phyloP scores from a whole-genome alignment of 129 eudicot genomes.

The Chrysanthemum lavandulifolium region DNA sequence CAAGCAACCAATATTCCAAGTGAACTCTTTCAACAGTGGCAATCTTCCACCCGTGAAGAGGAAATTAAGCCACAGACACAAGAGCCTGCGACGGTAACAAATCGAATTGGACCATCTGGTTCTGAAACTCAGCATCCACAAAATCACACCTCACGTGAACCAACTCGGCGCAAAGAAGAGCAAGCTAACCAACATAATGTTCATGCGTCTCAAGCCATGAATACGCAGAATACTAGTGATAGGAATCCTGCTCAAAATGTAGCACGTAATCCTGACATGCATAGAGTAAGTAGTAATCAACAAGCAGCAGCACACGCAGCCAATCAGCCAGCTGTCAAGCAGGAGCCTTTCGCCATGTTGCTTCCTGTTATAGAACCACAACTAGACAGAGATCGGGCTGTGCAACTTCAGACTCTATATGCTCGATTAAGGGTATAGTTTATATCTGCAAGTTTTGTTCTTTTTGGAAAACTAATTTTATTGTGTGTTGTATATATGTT shows the following conservation, averaged over 20 bases:
- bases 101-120: slow-evolving; percentile 37
- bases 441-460: not conserved
- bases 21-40: slow-evolving; percentile 62
- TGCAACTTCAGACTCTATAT: slow-evolving; percentile 76
- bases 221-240: slow-evolving; percentile 37
- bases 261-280: slow-evolving; percentile 38
- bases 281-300: slow-evolving; percentile 42
- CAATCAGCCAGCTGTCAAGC: slow-evolving; percentile 41
- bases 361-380: slow-evolving; percentile 79
- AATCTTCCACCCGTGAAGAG: slow-evolving; percentile 50
- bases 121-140: slow-evolving; percentile 49
- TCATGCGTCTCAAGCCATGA: slow-evolving; percentile 41
- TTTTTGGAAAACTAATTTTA: not conserved
- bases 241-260: slow-evolving; percentile 32
- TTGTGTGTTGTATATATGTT: slow-evolving; percentile 1
- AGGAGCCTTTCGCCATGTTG: slow-evolving; percentile 73
- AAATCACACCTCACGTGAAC: slow-evolving; percentile 42
- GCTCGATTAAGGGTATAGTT: slow-evolving; percentile 50
- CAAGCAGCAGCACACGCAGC: slow-evolving; percentile 45
- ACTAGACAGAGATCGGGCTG: slow-evolving; percentile 78
- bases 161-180: slow-evolving; percentile 16
- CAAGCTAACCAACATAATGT: slow-evolving; percentile 40
- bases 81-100: slow-evolving; percentile 41
- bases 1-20: slow-evolving; percentile 59
- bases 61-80: slow-evolving; percentile 35